These are phyloP conservation scores for Psophocarpus tetragonolobus DNA, from an alignment of 306 rosid genomes.

Conservation along the genomic window DNA sequence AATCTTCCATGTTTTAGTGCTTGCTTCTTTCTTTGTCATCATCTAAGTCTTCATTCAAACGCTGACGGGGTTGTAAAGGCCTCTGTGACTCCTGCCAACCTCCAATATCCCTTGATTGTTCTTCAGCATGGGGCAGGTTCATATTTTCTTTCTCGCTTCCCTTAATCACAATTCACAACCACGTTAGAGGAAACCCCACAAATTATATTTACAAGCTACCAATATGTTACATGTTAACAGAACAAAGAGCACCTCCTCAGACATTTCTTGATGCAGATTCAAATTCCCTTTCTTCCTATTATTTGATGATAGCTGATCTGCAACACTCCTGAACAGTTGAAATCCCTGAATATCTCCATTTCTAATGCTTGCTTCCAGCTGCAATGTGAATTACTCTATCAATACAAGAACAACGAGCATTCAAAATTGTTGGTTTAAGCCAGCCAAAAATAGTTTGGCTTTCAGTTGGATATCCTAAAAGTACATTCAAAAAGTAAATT, in stretches of 20 bases:
- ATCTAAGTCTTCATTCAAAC: conserved; percentile 32
- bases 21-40: conserved; percentile 29
- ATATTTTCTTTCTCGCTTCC: conserved; percentile 43
- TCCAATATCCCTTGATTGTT: conserved; percentile 47
- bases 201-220: neutral
- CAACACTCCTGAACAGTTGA: conserved; percentile 55
- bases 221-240: neutral
- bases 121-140: conserved; percentile 58
- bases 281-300: conserved; percentile 31
- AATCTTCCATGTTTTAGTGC: conserved; percentile 31
- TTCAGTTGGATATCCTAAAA: too few species aligned
- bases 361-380: conserved; percentile 84
- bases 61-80: conserved; percentile 28
- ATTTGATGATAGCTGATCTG: conserved; percentile 42
- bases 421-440: conserved; percentile 12
- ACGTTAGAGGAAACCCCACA: conserved; percentile 24
- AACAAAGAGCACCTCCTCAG: conserved; percentile 49
- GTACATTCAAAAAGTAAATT: too few species aligned
- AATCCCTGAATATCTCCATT: conserved; percentile 87
- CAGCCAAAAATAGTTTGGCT: neutral
- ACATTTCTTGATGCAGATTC: conserved; percentile 41
- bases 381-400: conserved; percentile 21
- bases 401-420: neutral
- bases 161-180: conserved; percentile 42
- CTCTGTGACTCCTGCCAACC: conserved; percentile 44